Evolutionary conservation across 1,284 basidiomycete genomes (phyloP).

Genomic region (Tylopilus sp.): DNA sequence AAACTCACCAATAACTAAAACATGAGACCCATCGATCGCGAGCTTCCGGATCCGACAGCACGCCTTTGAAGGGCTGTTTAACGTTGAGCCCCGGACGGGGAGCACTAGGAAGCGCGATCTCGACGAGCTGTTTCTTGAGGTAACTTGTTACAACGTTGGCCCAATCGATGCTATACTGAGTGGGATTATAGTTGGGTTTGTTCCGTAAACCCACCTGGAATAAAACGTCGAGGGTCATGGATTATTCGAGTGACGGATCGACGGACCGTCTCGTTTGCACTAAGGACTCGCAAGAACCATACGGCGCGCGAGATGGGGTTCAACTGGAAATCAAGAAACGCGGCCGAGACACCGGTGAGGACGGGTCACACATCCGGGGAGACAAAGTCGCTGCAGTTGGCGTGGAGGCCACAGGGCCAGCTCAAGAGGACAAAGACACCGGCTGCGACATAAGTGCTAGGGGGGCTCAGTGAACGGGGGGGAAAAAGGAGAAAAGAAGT

Average conservation of each 20-base stretch:
- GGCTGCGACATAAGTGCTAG: slow-evolving; percentile 69
- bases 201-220: no score
- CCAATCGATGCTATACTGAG: slow-evolving; percentile 62
- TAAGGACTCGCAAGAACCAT: no score
- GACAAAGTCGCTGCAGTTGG: slow-evolving; percentile 14
- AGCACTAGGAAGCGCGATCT: slow-evolving; percentile 85
- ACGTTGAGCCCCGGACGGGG: slow-evolving; percentile 74
- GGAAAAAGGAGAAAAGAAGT: slow-evolving; percentile 12
- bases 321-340: no score
- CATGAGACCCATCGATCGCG: slow-evolving; percentile 56
- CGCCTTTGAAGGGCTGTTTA: slow-evolving; percentile 83
- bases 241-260: no score
- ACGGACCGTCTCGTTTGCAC: no score
- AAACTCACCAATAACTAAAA: no score
- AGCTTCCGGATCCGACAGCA: slow-evolving; percentile 76
- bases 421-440: slow-evolving; percentile 79
- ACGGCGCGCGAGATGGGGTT: no score
- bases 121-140: slow-evolving; percentile 89
- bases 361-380: no score
- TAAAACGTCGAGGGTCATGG: no score
- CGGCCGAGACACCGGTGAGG: no score
- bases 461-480: slow-evolving; percentile 11
- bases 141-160: slow-evolving; percentile 90
- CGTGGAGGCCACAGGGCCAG: slow-evolving; percentile 79
- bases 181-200: no score